Conservation (phyloP, 768 basidiomycete species). For the Phanerochaete carnosa region DNA sequence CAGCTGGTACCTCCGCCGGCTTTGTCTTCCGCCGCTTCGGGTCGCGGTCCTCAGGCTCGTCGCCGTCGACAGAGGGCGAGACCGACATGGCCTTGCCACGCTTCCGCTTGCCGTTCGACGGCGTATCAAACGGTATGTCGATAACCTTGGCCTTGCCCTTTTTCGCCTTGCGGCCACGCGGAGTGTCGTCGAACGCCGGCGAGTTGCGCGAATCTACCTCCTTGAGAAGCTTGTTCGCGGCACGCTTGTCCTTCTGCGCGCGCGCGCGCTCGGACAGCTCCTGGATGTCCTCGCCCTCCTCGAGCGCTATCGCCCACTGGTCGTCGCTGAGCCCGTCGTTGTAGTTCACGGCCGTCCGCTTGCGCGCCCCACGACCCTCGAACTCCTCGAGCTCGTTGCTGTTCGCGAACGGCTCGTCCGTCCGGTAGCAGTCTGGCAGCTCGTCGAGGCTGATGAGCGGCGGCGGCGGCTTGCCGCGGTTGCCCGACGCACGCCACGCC, state of each 20-base stretch:
- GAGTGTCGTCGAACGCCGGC: constrained; percentile 24
- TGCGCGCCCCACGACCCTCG: constrained; percentile 83
- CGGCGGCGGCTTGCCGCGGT: constrained; percentile 73
- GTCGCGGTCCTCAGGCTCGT: constrained; percentile 76
- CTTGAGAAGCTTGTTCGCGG: constrained; percentile 52
- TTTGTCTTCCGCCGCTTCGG: constrained; percentile 87
- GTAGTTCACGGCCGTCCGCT: constrained; percentile 83
- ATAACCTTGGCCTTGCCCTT: constrained; percentile 61
- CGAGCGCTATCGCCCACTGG: constrained; percentile 84
- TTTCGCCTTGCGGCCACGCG: constrained; percentile 52
- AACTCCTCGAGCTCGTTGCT: constrained; percentile 59
- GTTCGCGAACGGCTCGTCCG: constrained; percentile 72
- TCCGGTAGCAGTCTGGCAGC: constrained; percentile 89
- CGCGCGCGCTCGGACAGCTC: constrained; percentile 65
- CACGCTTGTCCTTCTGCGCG: constrained; percentile 64
- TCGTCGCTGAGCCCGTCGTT: constrained; percentile 94
- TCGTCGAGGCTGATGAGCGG: constrained; percentile 84
- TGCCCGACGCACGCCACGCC: constrained; percentile 68
- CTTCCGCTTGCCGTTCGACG: constrained; percentile 67
- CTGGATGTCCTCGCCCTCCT: constrained; percentile 78
- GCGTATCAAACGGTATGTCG: constrained; percentile 27
- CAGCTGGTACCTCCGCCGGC: constrained; percentile 51
- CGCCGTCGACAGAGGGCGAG: constrained; percentile 69
- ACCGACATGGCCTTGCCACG: constrained; percentile 75
- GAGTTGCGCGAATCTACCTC: constrained; percentile 41